Conservation (phyloP, 179 eudicot genomes). For the Silene vulgaris region DNA sequence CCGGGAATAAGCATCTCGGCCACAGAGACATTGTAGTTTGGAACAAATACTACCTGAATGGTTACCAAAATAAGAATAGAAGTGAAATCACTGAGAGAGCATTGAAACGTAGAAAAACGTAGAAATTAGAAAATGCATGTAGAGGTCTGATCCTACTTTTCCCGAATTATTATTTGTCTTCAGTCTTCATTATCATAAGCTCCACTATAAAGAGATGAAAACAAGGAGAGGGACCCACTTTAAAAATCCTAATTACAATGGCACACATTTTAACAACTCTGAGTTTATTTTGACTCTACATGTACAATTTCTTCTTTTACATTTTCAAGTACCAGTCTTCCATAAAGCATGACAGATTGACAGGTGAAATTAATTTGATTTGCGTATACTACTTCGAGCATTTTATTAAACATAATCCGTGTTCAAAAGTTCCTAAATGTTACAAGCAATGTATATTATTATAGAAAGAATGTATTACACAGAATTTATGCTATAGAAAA, state of each 20-base stretch:
- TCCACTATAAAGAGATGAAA: background rate
- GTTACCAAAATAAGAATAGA: background rate
- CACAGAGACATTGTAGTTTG: constrained; percentile 97
- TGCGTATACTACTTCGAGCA: background rate
- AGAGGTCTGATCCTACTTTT: too few species aligned
- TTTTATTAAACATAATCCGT: background rate
- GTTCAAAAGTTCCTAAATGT: background rate
- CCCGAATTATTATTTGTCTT: too few species aligned
- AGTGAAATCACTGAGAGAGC: background rate
- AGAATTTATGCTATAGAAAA: too few species aligned
- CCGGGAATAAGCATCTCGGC: constrained; percentile 98
- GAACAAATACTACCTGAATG: constrained; percentile 83
- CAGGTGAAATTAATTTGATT: background rate
- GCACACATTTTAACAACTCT: background rate
- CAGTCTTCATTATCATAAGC: too few species aligned
- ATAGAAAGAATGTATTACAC: background rate
- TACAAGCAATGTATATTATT: background rate
- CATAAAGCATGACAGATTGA: background rate
- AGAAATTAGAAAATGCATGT: too few species aligned
- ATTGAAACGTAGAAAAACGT: background rate
- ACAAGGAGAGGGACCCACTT: background rate
- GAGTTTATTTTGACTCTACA: background rate
- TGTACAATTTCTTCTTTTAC: background rate
- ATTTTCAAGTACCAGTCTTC: background rate
- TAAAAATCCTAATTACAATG: background rate